Conservation (phyloP, 2,329 filamentous ascomycete genomes). For the Colletotrichum echinochloae region DNA sequence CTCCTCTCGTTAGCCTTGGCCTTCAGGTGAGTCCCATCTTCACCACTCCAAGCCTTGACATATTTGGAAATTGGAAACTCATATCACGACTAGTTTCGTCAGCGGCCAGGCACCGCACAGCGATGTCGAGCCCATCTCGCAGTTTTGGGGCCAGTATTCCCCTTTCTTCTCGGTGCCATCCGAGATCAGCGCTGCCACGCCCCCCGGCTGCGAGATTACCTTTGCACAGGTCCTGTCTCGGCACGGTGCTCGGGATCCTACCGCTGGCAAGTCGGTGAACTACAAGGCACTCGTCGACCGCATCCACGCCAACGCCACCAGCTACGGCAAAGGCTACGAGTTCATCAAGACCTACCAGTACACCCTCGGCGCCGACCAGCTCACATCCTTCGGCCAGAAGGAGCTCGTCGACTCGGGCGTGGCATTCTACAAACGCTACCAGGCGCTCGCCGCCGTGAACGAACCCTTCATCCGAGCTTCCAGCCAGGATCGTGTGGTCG, state of each 20-base stretch:
- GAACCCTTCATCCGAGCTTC: constrained; percentile 80
- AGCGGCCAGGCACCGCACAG: constrained; percentile 34
- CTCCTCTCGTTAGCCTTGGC: constrained; percentile 15
- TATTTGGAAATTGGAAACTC: neutral
- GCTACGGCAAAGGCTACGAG: constrained; percentile 72
- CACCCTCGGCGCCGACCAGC: constrained; percentile 74
- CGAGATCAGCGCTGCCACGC: constrained; percentile 69
- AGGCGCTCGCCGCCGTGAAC: constrained; percentile 65
- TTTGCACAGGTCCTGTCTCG: constrained; percentile 86
- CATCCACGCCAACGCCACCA: constrained; percentile 69
- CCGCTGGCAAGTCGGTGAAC: constrained; percentile 69
- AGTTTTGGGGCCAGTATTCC: constrained; percentile 88
- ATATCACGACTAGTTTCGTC: constrained; percentile 24
- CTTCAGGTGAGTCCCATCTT: constrained; percentile 27
- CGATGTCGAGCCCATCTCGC: constrained; percentile 59
- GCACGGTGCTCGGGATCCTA: constrained; percentile 88
- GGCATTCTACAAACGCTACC: constrained; percentile 82
- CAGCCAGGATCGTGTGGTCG: constrained; percentile 76
- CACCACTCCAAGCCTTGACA: neutral
- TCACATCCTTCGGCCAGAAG: constrained; percentile 74
- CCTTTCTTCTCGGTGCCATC: constrained; percentile 84
- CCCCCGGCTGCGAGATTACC: constrained; percentile 77
- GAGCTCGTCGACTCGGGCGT: constrained; percentile 81
- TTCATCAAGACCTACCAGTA: constrained; percentile 82
- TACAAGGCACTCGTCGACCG: constrained; percentile 75